phyloP scores from a whole-genome alignment of 2,329 filamentous ascomycete species.

The Pseudogymnoascus sp. region DNA sequence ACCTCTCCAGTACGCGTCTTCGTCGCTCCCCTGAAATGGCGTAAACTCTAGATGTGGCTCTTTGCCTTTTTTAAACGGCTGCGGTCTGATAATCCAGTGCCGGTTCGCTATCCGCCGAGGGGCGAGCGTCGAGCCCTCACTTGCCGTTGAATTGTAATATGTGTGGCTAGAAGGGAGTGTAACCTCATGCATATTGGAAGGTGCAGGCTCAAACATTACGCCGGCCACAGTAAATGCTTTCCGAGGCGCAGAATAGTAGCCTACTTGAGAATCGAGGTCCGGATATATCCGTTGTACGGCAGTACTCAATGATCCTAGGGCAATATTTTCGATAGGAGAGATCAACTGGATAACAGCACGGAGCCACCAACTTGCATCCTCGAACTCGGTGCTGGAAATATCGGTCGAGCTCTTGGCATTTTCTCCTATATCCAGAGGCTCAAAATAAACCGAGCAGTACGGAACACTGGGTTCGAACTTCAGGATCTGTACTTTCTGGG shows the following conservation, averaged over 20 bases:
- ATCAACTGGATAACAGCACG: slow-evolving; percentile 39
- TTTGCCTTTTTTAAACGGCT: neutral
- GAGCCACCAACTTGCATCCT: neutral
- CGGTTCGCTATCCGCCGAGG: neutral
- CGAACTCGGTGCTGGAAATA: slow-evolving; percentile 11
- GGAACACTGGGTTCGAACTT: slow-evolving; percentile 30
- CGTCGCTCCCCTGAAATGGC: slow-evolving; percentile 27
- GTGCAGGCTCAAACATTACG: neutral
- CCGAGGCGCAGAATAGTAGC: neutral
- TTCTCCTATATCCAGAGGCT: neutral
- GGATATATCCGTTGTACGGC: slow-evolving; percentile 37
- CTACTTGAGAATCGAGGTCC: slow-evolving; percentile 11
- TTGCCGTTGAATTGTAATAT: slow-evolving; percentile 10
- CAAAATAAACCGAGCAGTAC: slow-evolving; percentile 13
- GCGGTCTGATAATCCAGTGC: neutral
- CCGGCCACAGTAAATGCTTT: neutral
- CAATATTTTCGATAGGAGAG: slow-evolving; percentile 38
- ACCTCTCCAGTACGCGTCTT: slow-evolving; percentile 12
- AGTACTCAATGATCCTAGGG: slow-evolving; percentile 35
- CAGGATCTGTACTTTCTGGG: slow-evolving; percentile 31
- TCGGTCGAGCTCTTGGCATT: slow-evolving; percentile 9
- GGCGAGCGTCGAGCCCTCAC: neutral
- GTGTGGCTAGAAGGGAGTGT: neutral
- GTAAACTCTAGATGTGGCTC: slow-evolving; percentile 40
- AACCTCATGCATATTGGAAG: neutral